Percentiles rank a stretch among this genome's conserved stretches.
phyloP scores from a whole-genome alignment of 306 rosid genomes.

The Mimosa pudica region DNA sequence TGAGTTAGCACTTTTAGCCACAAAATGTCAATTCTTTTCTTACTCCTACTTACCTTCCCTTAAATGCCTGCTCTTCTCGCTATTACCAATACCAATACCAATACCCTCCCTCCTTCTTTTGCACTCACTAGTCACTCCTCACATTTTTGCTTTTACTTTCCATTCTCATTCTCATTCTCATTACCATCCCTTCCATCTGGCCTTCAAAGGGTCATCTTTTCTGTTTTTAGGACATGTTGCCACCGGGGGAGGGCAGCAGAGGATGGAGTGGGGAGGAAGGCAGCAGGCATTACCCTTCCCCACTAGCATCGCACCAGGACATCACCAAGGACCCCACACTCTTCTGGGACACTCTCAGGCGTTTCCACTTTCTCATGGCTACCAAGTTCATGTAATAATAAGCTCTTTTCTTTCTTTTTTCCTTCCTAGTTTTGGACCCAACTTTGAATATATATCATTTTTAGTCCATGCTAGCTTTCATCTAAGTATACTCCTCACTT shows the following conservation, averaged over 20 bases:
- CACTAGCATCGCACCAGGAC: constrained; percentile 70
- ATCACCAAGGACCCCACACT: constrained; percentile 47
- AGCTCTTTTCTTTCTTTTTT: constrained; percentile 19
- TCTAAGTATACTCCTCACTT: background rate
- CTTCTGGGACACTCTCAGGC: constrained; percentile 90
- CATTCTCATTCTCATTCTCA: too few relatives aligned
- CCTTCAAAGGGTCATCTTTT: background rate
- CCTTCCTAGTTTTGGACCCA: background rate
- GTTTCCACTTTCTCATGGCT: constrained; percentile 76
- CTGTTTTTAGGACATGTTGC: constrained; percentile 44
- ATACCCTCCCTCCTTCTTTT: too few relatives aligned
- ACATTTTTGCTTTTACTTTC: constrained; percentile 16
- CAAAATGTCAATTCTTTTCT: constrained; percentile 57
- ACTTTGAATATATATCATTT: constrained; percentile 18
- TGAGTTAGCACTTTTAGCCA: constrained; percentile 37
- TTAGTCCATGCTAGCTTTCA: constrained; percentile 3
- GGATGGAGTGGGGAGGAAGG: constrained; percentile 36
- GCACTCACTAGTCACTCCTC: background rate
- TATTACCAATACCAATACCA: constrained; percentile 42
- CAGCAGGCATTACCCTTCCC: constrained; percentile 60
- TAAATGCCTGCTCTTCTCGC: constrained; percentile 48
- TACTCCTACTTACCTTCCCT: constrained; percentile 45
- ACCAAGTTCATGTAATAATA: constrained; percentile 77
- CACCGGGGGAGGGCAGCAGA: constrained; percentile 35
- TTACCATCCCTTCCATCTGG: background rate